These are phyloP conservation scores for Lagenidium sp. DNA, from an alignment of 352 stramenopile genomes.

Conservation along the genomic window DNA sequence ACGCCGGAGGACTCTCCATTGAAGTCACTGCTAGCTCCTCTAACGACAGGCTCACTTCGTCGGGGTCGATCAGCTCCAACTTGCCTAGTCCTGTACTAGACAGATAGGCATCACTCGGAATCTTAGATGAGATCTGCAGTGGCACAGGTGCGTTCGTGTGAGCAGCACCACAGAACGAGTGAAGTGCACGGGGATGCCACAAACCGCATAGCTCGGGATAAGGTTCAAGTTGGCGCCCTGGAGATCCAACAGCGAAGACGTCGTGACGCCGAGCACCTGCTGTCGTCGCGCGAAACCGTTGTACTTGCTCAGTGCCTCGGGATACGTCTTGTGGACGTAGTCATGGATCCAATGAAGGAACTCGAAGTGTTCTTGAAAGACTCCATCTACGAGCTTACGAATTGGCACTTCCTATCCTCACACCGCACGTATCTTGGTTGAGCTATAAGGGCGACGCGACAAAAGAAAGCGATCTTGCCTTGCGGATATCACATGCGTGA, in stretches of 20 bases:
- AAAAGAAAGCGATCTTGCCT: constrained; percentile 16
- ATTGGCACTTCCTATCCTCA: constrained; percentile 45
- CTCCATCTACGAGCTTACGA: constrained; percentile 48
- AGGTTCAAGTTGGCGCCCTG: constrained; percentile 46
- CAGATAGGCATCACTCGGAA: too few species aligned
- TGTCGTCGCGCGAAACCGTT: constrained; percentile 45
- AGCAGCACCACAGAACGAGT: too few species aligned
- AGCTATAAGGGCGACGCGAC: neutral
- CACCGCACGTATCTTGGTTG: neutral
- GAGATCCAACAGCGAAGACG: constrained; percentile 18
- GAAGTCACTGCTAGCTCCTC: too few species aligned
- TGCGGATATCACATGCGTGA: constrained; percentile 49
- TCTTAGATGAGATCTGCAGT: too few species aligned
- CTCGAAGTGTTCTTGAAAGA: constrained; percentile 80
- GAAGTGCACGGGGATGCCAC: too few species aligned
- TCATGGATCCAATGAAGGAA: constrained; percentile 79
- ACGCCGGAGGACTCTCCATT: too few species aligned
- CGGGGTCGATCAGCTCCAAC: constrained; percentile 1
- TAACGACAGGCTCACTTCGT: neutral
- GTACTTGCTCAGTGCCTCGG: constrained; percentile 42
- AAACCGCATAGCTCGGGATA: constrained; percentile 47
- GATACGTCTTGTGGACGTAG: constrained; percentile 65
- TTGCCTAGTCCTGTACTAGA: neutral
- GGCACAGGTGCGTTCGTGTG: too few species aligned
- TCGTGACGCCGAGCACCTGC: constrained; percentile 20